phyloP scores from a whole-genome alignment of 768 basidiomycete genomes.

The Rhodotorula kratochvilovae region DNA sequence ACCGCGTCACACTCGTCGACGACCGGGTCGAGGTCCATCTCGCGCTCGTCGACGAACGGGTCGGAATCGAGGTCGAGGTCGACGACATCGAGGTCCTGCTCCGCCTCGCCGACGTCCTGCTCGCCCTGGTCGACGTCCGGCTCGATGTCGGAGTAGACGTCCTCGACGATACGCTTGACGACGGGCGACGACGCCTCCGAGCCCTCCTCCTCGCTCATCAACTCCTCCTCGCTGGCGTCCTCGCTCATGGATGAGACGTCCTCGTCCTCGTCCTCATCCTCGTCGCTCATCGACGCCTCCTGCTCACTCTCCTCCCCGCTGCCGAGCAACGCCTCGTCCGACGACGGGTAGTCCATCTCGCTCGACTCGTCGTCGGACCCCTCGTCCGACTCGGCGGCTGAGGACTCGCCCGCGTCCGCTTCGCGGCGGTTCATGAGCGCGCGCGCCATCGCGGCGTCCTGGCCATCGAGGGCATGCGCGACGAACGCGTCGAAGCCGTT shows the following conservation, averaged over 20 bases:
- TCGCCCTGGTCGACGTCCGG: background rate
- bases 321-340: too few relatives aligned
- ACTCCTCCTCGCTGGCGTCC: background rate
- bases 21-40: background rate
- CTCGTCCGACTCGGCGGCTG: too few relatives aligned
- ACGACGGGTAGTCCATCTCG: too few relatives aligned
- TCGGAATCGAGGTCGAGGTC: background rate
- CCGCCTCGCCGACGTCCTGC: background rate
- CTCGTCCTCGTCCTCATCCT: background rate
- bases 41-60: background rate
- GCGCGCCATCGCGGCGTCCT: too few relatives aligned
- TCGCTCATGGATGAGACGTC: background rate
- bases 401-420: too few relatives aligned
- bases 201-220: background rate
- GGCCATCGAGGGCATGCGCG: too few relatives aligned
- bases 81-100: background rate
- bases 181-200: background rate
- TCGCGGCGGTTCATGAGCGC: too few relatives aligned
- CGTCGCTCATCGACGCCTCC: background rate
- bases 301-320: too few relatives aligned
- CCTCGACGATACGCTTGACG: rapidly evolving
- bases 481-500: too few relatives aligned
- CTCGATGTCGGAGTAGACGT: background rate
- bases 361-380: too few relatives aligned
- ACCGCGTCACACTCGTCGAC: background rate